Percentiles rank a stretch among this genome's conserved stretches.
Evolutionary conservation across 805 yeast species (phyloP).

Genomic region (Groenewaldozyma salmanticensis): DNA sequence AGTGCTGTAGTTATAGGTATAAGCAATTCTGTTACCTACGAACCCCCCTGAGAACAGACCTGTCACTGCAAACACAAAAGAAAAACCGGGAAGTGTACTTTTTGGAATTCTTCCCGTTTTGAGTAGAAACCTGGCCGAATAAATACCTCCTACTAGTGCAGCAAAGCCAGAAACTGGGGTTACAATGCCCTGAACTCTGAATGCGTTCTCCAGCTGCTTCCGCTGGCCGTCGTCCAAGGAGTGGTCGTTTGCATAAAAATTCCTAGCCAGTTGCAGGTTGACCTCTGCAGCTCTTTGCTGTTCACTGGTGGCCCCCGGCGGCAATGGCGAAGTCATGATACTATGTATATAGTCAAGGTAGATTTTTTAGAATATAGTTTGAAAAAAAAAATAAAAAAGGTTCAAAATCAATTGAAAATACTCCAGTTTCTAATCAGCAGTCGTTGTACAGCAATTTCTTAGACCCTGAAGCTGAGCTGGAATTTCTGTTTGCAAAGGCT

Average conservation of each 20-base stretch:
- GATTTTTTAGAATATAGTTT: no score
- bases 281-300: background rate
- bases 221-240: conserved; percentile 9
- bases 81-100: conserved; percentile 7
- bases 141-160: conserved; percentile 10
- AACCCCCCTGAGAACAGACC: conserved; percentile 12
- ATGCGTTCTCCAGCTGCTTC: conserved; percentile 5
- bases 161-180: conserved; percentile 12
- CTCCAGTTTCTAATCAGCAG: no score
- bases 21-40: conserved; percentile 6
- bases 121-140: conserved; percentile 8
- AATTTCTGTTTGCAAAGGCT: no score
- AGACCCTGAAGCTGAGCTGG: no score
- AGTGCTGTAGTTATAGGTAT: conserved; percentile 4
- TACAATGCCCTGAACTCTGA: conserved; percentile 7
- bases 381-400: no score
- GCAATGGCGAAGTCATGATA: background rate
- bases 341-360: background rate
- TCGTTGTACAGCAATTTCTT: no score
- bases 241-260: conserved; percentile 11
- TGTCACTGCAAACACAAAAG: conserved; percentile 10
- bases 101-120: conserved; percentile 8
- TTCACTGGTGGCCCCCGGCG: background rate
- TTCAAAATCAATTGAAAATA: no score
- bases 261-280: conserved; percentile 6